Conservation (phyloP, 257 asterid genomes). For the Salvia miltiorrhiza region DNA sequence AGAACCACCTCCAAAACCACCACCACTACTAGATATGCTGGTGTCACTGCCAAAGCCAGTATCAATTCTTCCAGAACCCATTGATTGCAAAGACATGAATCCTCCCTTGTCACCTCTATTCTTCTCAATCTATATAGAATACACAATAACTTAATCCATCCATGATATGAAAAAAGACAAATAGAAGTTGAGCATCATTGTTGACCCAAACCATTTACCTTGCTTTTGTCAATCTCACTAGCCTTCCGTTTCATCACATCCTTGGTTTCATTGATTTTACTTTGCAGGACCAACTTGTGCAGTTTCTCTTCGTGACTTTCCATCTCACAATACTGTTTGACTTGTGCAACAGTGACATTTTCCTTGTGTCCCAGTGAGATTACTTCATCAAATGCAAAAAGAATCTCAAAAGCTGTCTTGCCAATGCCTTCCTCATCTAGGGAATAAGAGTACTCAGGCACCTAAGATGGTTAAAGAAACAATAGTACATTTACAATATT, state of each 20-base stretch:
- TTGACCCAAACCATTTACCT: constrained; percentile 41
- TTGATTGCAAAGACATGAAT: constrained; percentile 59
- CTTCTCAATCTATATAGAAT: constrained; percentile 60
- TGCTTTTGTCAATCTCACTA: constrained; percentile 90
- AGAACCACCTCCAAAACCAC: constrained; percentile 66
- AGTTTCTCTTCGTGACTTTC: constrained; percentile 91
- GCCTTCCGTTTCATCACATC: constrained; percentile 94
- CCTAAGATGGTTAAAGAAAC: constrained; percentile 63
- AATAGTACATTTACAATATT: neutral
- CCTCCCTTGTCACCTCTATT: constrained; percentile 74
- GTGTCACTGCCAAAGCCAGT: constrained; percentile 73
- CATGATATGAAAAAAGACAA: constrained; percentile 23
- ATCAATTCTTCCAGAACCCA: constrained; percentile 75
- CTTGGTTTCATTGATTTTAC: constrained; percentile 86
- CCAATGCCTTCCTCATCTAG: constrained; percentile 90
- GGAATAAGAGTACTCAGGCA: constrained; percentile 85
- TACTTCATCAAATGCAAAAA: constrained; percentile 93
- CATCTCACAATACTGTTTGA: constrained; percentile 96
- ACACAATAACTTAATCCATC: constrained; percentile 8
- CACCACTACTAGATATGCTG: constrained; percentile 39
- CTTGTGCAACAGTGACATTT: constrained; percentile 90
- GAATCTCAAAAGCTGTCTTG: constrained; percentile 78
- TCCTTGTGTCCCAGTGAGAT: constrained; percentile 92
- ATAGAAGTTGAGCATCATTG: constrained; percentile 4
- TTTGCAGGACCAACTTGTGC: constrained; percentile 83